Evolutionary conservation across 2,329 filamentous ascomycete genomes (phyloP), one percentile per base, ranked within the genome.

Genomic region (Aureobasidium musti): DNA sequence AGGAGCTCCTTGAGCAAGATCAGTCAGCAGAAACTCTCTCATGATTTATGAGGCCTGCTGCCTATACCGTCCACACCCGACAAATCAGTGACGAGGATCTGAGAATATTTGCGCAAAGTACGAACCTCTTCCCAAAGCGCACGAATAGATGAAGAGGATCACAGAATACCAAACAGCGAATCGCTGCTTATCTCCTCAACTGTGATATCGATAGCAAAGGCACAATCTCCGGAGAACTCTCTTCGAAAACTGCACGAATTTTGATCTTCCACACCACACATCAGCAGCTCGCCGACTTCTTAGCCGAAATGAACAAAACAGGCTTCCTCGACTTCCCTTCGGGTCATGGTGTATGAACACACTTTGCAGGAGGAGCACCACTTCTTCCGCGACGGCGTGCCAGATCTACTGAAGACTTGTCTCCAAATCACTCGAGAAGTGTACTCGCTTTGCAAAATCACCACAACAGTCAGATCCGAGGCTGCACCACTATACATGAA

Each of bases 361-460:
- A 28, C 23, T 11, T 2, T 60, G 41, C 39, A 60, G 23, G 26
- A 60, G 19, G 23, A n/a, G 3, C 41, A 60, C 17, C 56, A 30
- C 19, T 13, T 60, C 41, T 47, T 60, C 56, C 41, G 41, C 41
- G 56, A 47, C 5, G 56, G 41, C 7, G 39, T 60, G 19, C 56
- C 56, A 30, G 26, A 26, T 28, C 17, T 47, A 19, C 28, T 60
- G 6, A 13, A 28, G 4, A 26, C 56, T 30, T 14, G n/a, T 21
- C 56, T 60, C 5, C 56, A 60, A 28, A 45, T 47, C 28, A 60
- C 56, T 26, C 56, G 47, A 23, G 56, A 60, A 35, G 19, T 47
- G 10, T 35, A 60, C 56, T 23, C 43, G 8, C 56, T 33, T 19
- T 60, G 56, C 56, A 47, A n/a, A 28, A n/a, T 35, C 37, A 54